Evolutionary conservation across 2,329 filamentous ascomycete species (phyloP).

Genomic region (Epichloe brachyelytri): DNA sequence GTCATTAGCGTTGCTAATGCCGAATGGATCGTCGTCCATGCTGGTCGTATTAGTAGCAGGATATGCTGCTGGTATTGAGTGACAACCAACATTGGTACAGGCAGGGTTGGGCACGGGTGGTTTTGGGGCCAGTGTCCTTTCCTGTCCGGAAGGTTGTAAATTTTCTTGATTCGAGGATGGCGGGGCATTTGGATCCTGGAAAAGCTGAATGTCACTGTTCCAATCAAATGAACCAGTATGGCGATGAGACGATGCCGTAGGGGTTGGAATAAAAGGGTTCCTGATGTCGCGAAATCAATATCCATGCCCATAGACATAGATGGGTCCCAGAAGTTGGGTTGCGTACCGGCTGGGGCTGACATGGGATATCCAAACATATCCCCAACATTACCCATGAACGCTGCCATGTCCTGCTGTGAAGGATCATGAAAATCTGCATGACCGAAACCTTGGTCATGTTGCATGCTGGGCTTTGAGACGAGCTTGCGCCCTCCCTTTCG

Average conservation of each 20-base stretch:
- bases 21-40: conserved; percentile 38
- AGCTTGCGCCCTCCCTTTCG: conserved; percentile 43
- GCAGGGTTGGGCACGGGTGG: conserved; percentile 22
- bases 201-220: conserved; percentile 41
- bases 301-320: conserved; percentile 44
- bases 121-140: conserved; percentile 38
- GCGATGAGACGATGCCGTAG: conserved; percentile 25
- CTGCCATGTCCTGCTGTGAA: conserved; percentile 35
- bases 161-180: conserved; percentile 23
- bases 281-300: conserved; percentile 39
- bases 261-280: conserved; percentile 29
- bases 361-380: conserved; percentile 50
- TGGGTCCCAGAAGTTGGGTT: conserved; percentile 45
- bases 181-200: conserved; percentile 31
- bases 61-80: conserved; percentile 29
- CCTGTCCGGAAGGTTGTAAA: conserved; percentile 25
- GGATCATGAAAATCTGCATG: conserved; percentile 37
- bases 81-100: conserved; percentile 9
- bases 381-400: conserved; percentile 31
- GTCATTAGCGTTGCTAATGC: conserved; percentile 29
- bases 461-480: conserved; percentile 42
- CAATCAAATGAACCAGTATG: conserved; percentile 43
- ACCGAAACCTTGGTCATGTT: conserved; percentile 42
- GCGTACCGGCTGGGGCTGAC: conserved; percentile 39
- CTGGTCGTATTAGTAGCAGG: conserved; percentile 16